Percentiles rank a stretch among this genome's conserved stretches.
phyloP scores from a whole-genome alignment of 345 rosid species.

The Streptanthus diversifolius region DNA sequence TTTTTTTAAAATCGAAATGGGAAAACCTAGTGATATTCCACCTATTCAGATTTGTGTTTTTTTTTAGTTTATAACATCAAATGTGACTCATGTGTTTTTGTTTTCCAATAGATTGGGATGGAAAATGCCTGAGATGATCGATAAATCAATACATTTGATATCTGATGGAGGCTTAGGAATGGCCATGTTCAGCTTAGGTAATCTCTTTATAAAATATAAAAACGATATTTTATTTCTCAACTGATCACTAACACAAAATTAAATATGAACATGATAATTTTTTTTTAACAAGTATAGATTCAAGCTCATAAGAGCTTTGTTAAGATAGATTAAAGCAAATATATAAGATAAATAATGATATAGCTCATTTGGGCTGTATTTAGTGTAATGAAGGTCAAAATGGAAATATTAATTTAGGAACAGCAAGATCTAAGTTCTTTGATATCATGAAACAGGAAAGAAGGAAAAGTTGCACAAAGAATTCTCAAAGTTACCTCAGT shows the following conservation, averaged over 20 bases:
- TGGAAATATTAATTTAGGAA: not conserved
- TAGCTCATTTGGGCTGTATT: not conserved
- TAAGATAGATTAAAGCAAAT: not conserved
- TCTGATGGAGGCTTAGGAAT: conserved; percentile 91
- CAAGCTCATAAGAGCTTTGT: not conserved
- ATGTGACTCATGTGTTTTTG: not conserved
- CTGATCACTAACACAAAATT: not conserved
- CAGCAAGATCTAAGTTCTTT: not conserved
- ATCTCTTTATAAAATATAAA: no score
- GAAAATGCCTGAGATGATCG: conserved; percentile 59
- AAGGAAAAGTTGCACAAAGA: not conserved
- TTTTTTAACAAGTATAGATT: not conserved
- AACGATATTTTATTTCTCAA: no score
- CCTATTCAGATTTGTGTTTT: not conserved
- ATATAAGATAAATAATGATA: not conserved
- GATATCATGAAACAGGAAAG: not conserved
- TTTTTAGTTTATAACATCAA: not conserved
- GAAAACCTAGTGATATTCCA: not conserved
- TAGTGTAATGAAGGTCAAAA: not conserved
- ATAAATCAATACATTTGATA: conserved; percentile 59
- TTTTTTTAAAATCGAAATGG: no score
- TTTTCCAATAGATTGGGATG: conserved; percentile 48
- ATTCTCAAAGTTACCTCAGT: not conserved
- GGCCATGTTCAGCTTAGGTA: conserved; percentile 98
- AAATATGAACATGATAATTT: not conserved